These are phyloP conservation scores for Croton laevigatus DNA, from an alignment of 441 rosid species.

Conservation along the genomic window DNA sequence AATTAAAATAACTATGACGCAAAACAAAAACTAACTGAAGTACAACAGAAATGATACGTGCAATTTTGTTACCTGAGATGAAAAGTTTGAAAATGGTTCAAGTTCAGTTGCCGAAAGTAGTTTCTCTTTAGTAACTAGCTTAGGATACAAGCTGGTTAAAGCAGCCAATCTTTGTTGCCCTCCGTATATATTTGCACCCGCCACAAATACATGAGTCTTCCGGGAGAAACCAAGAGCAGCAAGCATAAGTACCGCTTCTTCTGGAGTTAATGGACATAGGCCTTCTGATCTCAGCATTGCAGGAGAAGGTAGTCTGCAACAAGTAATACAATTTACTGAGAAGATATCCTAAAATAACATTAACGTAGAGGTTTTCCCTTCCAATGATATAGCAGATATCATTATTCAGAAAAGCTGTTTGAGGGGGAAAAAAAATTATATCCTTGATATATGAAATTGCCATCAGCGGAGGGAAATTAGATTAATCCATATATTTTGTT, in stretches of 20 bases:
- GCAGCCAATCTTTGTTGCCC: conserved; percentile 64
- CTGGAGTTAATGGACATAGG: conserved; percentile 89
- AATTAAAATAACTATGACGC: background rate
- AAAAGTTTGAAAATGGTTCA: conserved; percentile 75
- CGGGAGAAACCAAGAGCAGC: conserved; percentile 92
- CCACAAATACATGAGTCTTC: conserved; percentile 72
- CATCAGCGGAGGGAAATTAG: background rate
- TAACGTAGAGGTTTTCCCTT: background rate
- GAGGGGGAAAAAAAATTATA: background rate
- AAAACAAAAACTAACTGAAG: background rate
- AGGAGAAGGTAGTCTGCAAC: conserved; percentile 75
- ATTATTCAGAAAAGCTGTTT: background rate
- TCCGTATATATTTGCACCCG: conserved; percentile 90
- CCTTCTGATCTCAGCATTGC: conserved; percentile 75
- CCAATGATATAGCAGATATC: background rate
- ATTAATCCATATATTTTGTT: background rate
- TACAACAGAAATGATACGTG: background rate
- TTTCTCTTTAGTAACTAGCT: conserved; percentile 89
- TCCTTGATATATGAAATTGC: background rate
- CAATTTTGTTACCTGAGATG: conserved; percentile 68
- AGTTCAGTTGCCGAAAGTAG: conserved; percentile 76
- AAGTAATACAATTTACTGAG: conserved; percentile 9
- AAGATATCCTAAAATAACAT: conserved; percentile 5
- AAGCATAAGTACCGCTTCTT: conserved; percentile 93
- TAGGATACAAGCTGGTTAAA: conserved; percentile 81